Base-by-base conservation (phyloP, 1,284 basidiomycete species). In the Ustilago curta region DNA sequence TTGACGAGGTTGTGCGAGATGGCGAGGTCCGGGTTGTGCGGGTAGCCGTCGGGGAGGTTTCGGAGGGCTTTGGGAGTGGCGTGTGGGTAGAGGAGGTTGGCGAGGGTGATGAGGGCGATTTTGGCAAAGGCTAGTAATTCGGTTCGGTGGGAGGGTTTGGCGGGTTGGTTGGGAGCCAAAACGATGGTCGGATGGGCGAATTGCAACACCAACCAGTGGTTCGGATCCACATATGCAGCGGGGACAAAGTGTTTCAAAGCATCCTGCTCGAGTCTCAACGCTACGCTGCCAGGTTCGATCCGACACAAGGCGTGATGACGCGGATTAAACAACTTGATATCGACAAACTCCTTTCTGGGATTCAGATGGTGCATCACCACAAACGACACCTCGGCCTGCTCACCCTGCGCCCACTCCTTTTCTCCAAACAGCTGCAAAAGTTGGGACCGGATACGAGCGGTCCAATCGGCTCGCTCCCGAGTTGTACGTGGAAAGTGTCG, bases 381-480 rank as follows among this genome's bases (percentile, higher is more conserved):
- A 18, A 59, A 66, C 3, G 21, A 43, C 2, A 66, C 39, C 8
- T 31, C 23, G 0, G 63, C 51, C 12, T 59, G 51, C 8, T 44
- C 21, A 2, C 45, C 44, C 8, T 16, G 19, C 4, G 14, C 25
- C 37, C 50, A 58, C 1, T 4, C 16, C 2, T 2, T 8, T 2
- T 42, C 2, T 2, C 18, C 9, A n/a, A 57, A 31, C 8, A 57
- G 11, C 4, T 1, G 5, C 1, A 52, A 25, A 0, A 64, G 37
- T 9, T 58, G 49, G 0, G 4, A 7, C 6, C 32, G 21, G 16
- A 64, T 6, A 7, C 12, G 8, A 8, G 7, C n/a, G 5, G 31
- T 27, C 3, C 61, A 23, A 16, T 31, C 7, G 1, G 5, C 3
- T n/a, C 52, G 6, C 4, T n/a, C 53, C 5, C 39, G 29, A 0